phyloP scores from a whole-genome alignment of 1,284 basidiomycete species.

The Marasmius fiardii region DNA sequence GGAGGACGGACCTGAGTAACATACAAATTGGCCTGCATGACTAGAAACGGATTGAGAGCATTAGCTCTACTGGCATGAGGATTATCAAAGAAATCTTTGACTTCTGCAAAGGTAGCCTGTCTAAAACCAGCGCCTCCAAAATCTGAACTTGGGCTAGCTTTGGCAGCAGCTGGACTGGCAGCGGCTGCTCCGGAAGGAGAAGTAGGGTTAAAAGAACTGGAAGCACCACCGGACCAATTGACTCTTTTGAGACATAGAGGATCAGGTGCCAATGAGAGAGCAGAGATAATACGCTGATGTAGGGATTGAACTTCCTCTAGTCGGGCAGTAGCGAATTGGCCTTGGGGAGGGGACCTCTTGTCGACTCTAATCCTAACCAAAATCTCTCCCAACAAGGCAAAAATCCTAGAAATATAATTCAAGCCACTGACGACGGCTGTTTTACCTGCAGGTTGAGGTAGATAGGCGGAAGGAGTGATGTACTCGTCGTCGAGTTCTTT shows the following conservation, averaged over 20 bases:
- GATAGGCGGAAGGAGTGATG: constrained; percentile 76
- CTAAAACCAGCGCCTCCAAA: constrained; percentile 68
- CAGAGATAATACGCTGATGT: constrained; percentile 67
- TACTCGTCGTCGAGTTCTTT: constrained; percentile 85
- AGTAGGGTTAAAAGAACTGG: no score
- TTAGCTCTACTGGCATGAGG: constrained; percentile 80
- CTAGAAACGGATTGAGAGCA: constrained; percentile 82
- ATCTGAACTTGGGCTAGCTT: constrained; percentile 41
- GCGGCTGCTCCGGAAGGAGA: no score
- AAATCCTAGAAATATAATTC: constrained; percentile 84
- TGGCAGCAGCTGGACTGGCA: constrained; percentile 16
- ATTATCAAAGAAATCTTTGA: constrained; percentile 87
- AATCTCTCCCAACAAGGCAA: constrained; percentile 79
- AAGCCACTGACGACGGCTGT: constrained; percentile 81
- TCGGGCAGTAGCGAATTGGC: constrained; percentile 76
- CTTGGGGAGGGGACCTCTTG: constrained; percentile 78
- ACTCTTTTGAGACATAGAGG: constrained; percentile 63
- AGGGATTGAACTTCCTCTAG: constrained; percentile 78
- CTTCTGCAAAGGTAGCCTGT: constrained; percentile 79
- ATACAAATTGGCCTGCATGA: constrained; percentile 86
- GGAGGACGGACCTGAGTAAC: constrained; percentile 69
- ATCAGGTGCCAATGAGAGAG: constrained; percentile 68
- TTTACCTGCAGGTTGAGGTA: constrained; percentile 79
- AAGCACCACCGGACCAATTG: constrained; percentile 25
- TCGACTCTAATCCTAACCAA: constrained; percentile 80